Base-by-base conservation (phyloP, 208 protist genomes). In the Crithidia expoeki region DNA sequence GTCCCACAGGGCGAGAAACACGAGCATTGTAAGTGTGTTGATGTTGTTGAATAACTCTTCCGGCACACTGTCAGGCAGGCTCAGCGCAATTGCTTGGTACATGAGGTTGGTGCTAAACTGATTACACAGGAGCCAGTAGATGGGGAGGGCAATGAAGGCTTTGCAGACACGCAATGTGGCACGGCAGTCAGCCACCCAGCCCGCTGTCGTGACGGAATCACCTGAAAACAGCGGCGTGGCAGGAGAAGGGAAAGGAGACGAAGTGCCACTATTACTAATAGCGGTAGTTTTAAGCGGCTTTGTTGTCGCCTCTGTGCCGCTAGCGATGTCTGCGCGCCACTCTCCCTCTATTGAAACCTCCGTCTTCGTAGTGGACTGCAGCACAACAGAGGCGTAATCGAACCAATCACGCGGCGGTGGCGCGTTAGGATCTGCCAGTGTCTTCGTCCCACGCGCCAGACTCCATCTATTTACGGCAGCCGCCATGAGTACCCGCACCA, bases 31-130 rank as follows among this genome's bases (percentile, higher is more conserved):
- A 56, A 85, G 50, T 30, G 82, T 86, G 68, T 88, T 89, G 67
- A 92, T 74, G 69, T 89, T 92, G 78, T 89, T 92, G 69, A 89
- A 88, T 0, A 92, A 40, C 58, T 92, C 86, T 16, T 79, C 74
- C 19, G 86, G 86, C 0, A 85, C 44, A 61, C 61, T 61, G 7
- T n/a, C 14, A 2, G 86, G 78, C 61, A 87, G 58, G 34, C 84
- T 47, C 32, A 86, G 60, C 28, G 86, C 76, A 0, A 60, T 60
- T 1, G 80, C 72, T 51, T 82, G 77, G 56, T 83, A 84, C 76
- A 89, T 87, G 59, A 92, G 64, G 58, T 86, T 89, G 1, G 80
- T 92, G 73, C 83, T 89, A 69, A 86, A 89, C 75, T 89, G 83
- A 42, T 89, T 89, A 58, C 73, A 81, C 27, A 89, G 72, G 16